A percentile compares a stretch with the other conserved stretches of the same genome.
phyloP scores from a whole-genome alignment of 2,329 filamentous ascomycete genomes.

The Exophiala sideris region DNA sequence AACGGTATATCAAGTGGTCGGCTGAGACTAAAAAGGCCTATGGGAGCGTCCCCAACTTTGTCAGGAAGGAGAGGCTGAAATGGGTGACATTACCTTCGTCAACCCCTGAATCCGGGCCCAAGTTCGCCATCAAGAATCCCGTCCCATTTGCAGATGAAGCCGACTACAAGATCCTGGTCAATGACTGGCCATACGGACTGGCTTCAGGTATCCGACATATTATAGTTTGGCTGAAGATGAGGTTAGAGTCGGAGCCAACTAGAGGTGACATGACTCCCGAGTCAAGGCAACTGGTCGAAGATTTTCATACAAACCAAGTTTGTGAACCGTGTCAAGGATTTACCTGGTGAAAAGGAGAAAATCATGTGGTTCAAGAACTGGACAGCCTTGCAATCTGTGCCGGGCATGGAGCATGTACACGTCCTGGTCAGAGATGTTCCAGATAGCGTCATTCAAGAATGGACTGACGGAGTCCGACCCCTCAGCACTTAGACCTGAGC shows the following conservation, averaged over 20 bases:
- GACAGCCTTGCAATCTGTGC: conserved; percentile 58
- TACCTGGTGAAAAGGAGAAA: conserved; percentile 39
- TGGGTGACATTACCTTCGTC: conserved; percentile 42
- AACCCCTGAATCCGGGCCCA: conserved; percentile 30
- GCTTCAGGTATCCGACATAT: conserved; percentile 54
- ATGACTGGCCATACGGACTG: conserved; percentile 64
- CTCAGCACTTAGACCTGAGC: conserved; percentile 10
- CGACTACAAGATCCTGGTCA: conserved; percentile 57
- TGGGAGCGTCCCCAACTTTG: conserved; percentile 55
- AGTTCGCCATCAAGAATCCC: conserved; percentile 44
- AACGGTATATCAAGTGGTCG: conserved; percentile 60
- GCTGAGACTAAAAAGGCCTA: conserved; percentile 52
- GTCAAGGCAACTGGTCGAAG: conserved; percentile 46
- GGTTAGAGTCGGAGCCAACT: conserved; percentile 44
- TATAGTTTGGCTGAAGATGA: conserved; percentile 55
- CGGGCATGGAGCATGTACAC: conserved; percentile 57
- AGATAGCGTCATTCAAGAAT: conserved; percentile 42
- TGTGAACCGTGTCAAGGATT: conserved; percentile 38
- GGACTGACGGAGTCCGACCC: conserved; percentile 37
- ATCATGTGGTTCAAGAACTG: conserved; percentile 66
- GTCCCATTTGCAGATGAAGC: conserved; percentile 52
- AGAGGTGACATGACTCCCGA: conserved; percentile 52
- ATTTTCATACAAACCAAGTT: conserved; percentile 53
- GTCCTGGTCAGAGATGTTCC: conserved; percentile 51
- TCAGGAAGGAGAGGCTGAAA: conserved; percentile 53